Evolutionary conservation across 352 stramenopile genomes (phyloP), one percentile per base, ranked within the genome.

Genomic region (Pythium pyrilobum): DNA sequence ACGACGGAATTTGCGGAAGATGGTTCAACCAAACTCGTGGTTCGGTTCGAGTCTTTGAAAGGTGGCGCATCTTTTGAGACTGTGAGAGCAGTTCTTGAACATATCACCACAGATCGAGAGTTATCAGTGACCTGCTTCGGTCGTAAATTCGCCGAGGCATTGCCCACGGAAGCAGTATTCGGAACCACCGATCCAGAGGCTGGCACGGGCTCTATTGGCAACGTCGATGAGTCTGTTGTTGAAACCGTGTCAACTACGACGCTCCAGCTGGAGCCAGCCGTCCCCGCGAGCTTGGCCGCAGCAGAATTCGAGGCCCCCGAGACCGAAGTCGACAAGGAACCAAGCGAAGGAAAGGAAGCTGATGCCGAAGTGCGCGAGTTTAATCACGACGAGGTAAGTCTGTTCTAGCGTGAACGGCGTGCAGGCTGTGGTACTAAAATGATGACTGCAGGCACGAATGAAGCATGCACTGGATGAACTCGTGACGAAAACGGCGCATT

Each of bases 381-480:
- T 75, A 77, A 91, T 74, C 88, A 87, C 77, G 80, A 95, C 33
- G 62, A 88, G 80, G 84, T 95, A 62, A n/a, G 66, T 53, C 16
- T 33, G 18, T 9, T 46, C 57, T 37, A 52, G 3, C 21, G 40
- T 27, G 15, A 25, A 21, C 18, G 13, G 21, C 15, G 21, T 52
- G 31, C 21, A 32, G 7, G 27, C 9, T 36, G 7, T 56, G 40
- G 42, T 25, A 36, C 28, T 31, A 34, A 20, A 20, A 20, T 13
- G n/a, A 39, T 48, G 37, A 50, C 27, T 39, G 25, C 39, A 93
- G 84, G 53, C 54, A 38, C 71, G 69, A 42, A 88, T 95, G 81
- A 43, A 55, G 38, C 41, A 27, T 7, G 52, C 67, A 24, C 54
- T 95, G 46, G 52, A 69, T n/a, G 46, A 66, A 24, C 42, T 89